These are phyloP conservation scores for Leccinum rimulosum DNA, from an alignment of 768 basidiomycete species.

Conservation along the genomic window DNA sequence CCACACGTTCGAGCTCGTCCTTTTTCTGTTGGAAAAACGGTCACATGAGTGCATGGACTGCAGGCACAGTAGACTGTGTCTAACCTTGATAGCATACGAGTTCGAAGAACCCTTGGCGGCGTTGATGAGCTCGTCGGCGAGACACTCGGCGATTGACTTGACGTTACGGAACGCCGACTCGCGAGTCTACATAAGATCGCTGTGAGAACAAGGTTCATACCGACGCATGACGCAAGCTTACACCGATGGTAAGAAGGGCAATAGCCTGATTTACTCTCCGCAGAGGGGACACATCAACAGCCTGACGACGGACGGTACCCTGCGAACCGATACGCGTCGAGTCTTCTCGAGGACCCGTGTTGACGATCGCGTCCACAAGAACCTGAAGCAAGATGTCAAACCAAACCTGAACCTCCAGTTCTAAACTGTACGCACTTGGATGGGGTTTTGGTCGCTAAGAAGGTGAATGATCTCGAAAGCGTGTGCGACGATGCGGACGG, in stretches of 20 bases:
- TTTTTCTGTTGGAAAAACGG: slow-evolving; percentile 65
- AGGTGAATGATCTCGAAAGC: slow-evolving; percentile 99
- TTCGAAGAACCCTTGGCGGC: slow-evolving; percentile 99
- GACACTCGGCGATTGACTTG: slow-evolving; percentile 98
- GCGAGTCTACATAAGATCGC: slow-evolving; percentile 64
- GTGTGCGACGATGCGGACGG: slow-evolving; percentile 98
- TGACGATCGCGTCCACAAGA: slow-evolving; percentile 97
- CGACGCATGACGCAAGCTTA: slow-evolving; percentile 46
- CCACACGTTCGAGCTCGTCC: slow-evolving; percentile 99
- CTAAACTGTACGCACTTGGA: slow-evolving; percentile 65
- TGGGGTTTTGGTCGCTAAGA: slow-evolving; percentile 99
- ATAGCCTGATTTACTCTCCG: slow-evolving; percentile 98
- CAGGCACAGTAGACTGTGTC: slow-evolving; percentile 6
- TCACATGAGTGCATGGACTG: slow-evolving; percentile 2
- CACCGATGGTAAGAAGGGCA: slow-evolving; percentile 92
- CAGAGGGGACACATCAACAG: slow-evolving; percentile 98
- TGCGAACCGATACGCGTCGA: slow-evolving; percentile 99
- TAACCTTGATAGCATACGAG: slow-evolving; percentile 99
- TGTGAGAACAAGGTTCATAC: slow-evolving; percentile 1
- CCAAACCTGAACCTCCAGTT: not conserved
- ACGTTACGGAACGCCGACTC: slow-evolving; percentile 99
- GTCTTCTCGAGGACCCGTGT: slow-evolving; percentile 99
- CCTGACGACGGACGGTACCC: slow-evolving; percentile 99
- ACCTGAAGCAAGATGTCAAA: slow-evolving; percentile 46
- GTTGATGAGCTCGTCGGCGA: slow-evolving; percentile 99